These are phyloP conservation scores for Blastobotrys proliferans DNA, from an alignment of 1,139 yeast species.

Conservation along the genomic window DNA sequence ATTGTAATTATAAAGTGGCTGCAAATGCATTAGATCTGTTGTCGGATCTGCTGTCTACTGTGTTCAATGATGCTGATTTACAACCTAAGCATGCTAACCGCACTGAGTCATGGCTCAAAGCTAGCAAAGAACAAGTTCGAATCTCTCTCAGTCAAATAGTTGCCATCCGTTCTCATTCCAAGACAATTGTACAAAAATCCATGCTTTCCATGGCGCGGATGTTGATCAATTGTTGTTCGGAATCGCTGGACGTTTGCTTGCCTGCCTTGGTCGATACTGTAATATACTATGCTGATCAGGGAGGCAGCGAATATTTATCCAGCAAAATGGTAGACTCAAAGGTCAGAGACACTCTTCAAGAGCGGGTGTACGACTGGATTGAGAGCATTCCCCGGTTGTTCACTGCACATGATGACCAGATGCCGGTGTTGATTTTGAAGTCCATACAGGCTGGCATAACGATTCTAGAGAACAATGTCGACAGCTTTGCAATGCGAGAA, in stretches of 20 bases:
- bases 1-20: slow-evolving; percentile 42
- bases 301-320: no score
- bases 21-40: slow-evolving; percentile 36
- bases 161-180: slow-evolving; percentile 27
- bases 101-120: slow-evolving; percentile 57
- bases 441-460: slow-evolving; percentile 21
- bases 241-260: slow-evolving; percentile 36
- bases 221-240: slow-evolving; percentile 32
- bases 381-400: slow-evolving; percentile 30
- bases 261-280: slow-evolving; percentile 34
- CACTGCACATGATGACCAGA: slow-evolving; percentile 28
- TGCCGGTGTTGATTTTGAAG: slow-evolving; percentile 19
- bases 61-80: slow-evolving; percentile 32
- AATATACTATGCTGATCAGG: slow-evolving; percentile 17
- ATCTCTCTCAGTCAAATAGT: slow-evolving; percentile 27
- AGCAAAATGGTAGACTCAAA: neutral
- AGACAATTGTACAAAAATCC: slow-evolving; percentile 34
- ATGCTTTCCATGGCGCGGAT: slow-evolving; percentile 33
- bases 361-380: slow-evolving; percentile 29
- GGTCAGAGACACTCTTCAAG: slow-evolving; percentile 2
- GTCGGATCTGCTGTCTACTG: slow-evolving; percentile 33
- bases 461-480: slow-evolving; percentile 15
- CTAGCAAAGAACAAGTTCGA: slow-evolving; percentile 58
- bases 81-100: slow-evolving; percentile 33
- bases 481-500: slow-evolving; percentile 1